Evolutionary conservation across 75 land plant genomes (phyloP), one percentile per base, ranked within the genome.

Genomic region (Selaginella moellendorffii): DNA sequence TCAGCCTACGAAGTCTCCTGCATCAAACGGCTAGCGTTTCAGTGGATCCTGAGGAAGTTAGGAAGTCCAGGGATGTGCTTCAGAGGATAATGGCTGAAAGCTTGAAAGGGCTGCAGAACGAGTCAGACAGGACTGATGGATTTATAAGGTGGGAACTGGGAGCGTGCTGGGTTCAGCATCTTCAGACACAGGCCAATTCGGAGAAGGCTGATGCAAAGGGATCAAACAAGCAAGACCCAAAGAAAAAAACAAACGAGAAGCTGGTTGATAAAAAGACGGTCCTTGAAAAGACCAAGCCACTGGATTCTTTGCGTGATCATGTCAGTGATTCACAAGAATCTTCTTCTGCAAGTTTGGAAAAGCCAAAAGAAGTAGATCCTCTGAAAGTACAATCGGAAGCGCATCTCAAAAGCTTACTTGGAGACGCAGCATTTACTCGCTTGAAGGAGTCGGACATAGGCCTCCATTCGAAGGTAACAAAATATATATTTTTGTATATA

Each of bases 111-210:
- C 77, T 89, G 62, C 70, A 81, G 72, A 46, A 71, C 30, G 89
- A 89, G 67, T 75, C 74, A 20, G 30, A 27, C 14, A 10, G 54
- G n/a, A 21, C 19, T 0, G 75, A 73, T 31, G 28, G 12, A 27
- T 81, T 69, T 68, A 66, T 81, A 31, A 77, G 96, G 66, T 89
- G 96, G 96, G 96, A 89, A 80, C 96, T 89, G 51, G 96, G 96
- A 28, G 96, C 96, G n/a, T 85, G 96, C 66, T 89, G 96, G 96
- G 80, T 85, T 62, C 96, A 89, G 54, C 96, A 89, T 66, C 59
- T 89, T 53, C 88, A 85, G 30, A 81, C 87, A 52, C 86, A 85
- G 65, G 79, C 76, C 0, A 78, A 68, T 24, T 66, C 84, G 29
- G 46, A 36, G 10, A 36, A 36, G 46, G 5, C 46, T 5, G 46